Base-by-base conservation (phyloP, 1,284 basidiomycete species). In the Tilletiopsis washingtonensis region DNA sequence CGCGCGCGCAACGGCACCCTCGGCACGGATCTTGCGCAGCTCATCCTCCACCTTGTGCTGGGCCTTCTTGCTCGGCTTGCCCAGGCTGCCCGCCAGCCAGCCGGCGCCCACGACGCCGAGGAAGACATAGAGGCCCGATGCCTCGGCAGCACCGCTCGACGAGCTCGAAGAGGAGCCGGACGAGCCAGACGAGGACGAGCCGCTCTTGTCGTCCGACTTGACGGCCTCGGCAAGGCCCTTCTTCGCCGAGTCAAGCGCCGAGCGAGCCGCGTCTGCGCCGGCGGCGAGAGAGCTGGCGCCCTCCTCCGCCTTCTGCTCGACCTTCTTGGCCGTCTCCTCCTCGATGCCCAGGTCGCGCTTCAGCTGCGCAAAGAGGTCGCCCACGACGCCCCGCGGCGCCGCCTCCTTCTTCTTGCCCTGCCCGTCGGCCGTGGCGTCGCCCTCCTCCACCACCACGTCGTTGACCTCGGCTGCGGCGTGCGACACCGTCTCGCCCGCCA, bases 21-120 rank as follows among this genome's bases (percentile, higher is more conserved):
- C 29, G 29, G 29, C 29, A 9, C 29, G 9, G n/a, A 34, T 34
- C 29, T n/a, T n/a, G 9, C n/a, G 9, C 29, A 34, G n/a, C n/a
- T 34, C 9, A 9, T 9, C n/a, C 9, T 9, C 29, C 9, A 34
- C n/a, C 29, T 34, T 34, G 9, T 34, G 9, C n/a, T 34, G 29
- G 9, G 9, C n/a, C 29, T 34, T 34, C 27, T 45, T 52, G 15
- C 41, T 36, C 14, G 48, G 50, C 38, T 67, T 63, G 44, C 78
- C 63, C 38, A 74, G 45, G 14, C 78, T 77, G 26, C 77, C 81
- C 3, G 76, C 59, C 5, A 80, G 25, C 71, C 79, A 78, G 0
- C 81, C 81, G 5, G 78, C 76, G 5, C 71, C 77, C 12, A 83
- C 47, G 21, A 82, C 69, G 37, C 79, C 80, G 15, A 78, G 69